These are phyloP conservation scores for Apiospora arundinis DNA, from an alignment of 2,329 filamentous ascomycete species.

Conservation along the genomic window DNA sequence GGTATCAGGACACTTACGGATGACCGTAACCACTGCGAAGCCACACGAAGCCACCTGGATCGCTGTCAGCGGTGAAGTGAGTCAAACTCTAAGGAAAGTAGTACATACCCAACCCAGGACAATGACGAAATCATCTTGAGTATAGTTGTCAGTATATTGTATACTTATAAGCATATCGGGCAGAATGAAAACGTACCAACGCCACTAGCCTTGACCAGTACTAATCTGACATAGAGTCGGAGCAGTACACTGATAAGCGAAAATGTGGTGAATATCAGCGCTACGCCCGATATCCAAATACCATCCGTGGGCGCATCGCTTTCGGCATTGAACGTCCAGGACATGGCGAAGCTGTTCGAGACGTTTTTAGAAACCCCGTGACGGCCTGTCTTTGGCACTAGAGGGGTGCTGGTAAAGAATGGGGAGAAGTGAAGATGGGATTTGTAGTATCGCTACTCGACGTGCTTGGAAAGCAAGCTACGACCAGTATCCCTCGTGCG, in stretches of 20 bases:
- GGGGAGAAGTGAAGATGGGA: background rate
- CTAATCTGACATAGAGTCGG: conserved; percentile 42
- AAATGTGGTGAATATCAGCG: conserved; percentile 37
- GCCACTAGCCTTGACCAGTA: conserved; percentile 43
- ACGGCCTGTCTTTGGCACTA: no score
- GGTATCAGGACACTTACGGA: conserved; percentile 40
- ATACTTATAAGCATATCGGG: no score
- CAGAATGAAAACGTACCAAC: conserved; percentile 36
- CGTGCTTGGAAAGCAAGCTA: background rate
- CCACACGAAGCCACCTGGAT: conserved; percentile 36
- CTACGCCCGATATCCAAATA: conserved; percentile 40
- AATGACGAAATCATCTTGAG: conserved; percentile 41
- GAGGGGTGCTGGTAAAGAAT: background rate
- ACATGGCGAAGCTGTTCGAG: conserved; percentile 34
- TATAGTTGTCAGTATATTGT: conserved; percentile 20
- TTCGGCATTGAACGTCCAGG: conserved; percentile 45
- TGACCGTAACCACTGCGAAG: conserved; percentile 42
- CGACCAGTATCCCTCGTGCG: background rate
- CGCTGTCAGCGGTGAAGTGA: background rate
- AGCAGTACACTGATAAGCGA: conserved; percentile 41
- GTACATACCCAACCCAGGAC: conserved; percentile 37
- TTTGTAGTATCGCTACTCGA: background rate
- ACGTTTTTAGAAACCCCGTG: background rate
- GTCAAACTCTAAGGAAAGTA: background rate
- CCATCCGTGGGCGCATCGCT: conserved; percentile 43